phyloP scores from a whole-genome alignment of 768 basidiomycete species.

The Coprinellus aureogranulatus region DNA sequence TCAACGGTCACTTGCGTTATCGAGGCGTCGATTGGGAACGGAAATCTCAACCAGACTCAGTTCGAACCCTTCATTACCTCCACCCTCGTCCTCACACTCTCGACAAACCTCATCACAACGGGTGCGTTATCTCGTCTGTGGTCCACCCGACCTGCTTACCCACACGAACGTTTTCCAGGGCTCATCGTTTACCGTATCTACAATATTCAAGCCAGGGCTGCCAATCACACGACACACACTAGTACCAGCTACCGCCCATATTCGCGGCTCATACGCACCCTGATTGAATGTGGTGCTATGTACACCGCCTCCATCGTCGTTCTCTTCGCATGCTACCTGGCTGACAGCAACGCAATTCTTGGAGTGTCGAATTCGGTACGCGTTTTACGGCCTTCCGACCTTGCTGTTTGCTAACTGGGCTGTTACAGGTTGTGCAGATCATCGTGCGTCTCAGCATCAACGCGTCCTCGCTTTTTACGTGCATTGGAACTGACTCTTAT shows the following conservation, averaged over 20 bases:
- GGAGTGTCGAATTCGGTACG: slow-evolving; percentile 39
- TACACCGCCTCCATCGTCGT: slow-evolving; percentile 35
- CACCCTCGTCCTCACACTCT: slow-evolving; percentile 37
- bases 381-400: background rate
- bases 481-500: background rate
- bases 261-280: slow-evolving; percentile 27
- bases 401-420: background rate
- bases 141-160: background rate
- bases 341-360: slow-evolving; percentile 36
- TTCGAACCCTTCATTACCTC: slow-evolving; percentile 38
- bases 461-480: too few relatives aligned
- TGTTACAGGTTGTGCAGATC: slow-evolving; percentile 38
- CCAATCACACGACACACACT: background rate
- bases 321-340: slow-evolving; percentile 35
- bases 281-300: slow-evolving; percentile 40
- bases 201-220: slow-evolving; percentile 22
- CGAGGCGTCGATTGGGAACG: slow-evolving; percentile 27
- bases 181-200: slow-evolving; percentile 40
- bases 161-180: slow-evolving; percentile 17
- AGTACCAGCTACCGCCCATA: slow-evolving; percentile 23
- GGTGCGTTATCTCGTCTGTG: slow-evolving; percentile 16
- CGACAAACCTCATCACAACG: slow-evolving; percentile 37
- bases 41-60: slow-evolving; percentile 25
- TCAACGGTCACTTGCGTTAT: slow-evolving; percentile 31
- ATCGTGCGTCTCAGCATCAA: slow-evolving; percentile 26